Evolutionary conservation across 257 asterid genomes (phyloP).

Genomic region (Cordia subcordata): DNA sequence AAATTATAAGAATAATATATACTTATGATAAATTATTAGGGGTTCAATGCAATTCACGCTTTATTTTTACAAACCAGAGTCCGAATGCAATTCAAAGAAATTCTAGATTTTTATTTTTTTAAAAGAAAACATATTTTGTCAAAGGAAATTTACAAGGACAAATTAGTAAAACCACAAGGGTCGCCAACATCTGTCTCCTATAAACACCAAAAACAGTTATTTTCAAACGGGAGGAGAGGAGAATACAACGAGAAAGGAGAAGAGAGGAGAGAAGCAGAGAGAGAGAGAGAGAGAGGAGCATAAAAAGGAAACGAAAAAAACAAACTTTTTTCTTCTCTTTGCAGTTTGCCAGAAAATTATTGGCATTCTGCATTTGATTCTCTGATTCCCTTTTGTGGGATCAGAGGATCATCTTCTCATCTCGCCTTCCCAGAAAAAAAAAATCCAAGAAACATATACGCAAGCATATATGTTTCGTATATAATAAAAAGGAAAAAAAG

Average conservation of each 20-base stretch:
- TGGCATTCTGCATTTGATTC: constrained; percentile 45
- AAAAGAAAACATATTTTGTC: too few species aligned
- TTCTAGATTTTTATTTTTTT: too few species aligned
- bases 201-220: constrained; percentile 26
- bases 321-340: neutral
- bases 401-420: constrained; percentile 53
- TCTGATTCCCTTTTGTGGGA: constrained; percentile 74
- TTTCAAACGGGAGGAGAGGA: constrained; percentile 27
- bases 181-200: constrained; percentile 12
- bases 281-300: neutral
- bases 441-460: neutral
- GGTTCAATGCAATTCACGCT: too few species aligned
- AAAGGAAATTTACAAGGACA: constrained; percentile 15
- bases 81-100: too few species aligned
- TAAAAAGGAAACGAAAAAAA: neutral
- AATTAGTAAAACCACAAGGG: constrained; percentile 17
- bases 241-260: constrained; percentile 8
- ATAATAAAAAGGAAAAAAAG: neutral
- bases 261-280: neutral
- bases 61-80: too few species aligned
- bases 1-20: too few species aligned
- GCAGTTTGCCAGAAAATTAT: constrained; percentile 14
- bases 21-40: too few species aligned
- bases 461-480: constrained; percentile 10
- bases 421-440: constrained; percentile 26